phyloP scores from a whole-genome alignment of 805 yeast genomes.

The Nakazawaea molendinolei region DNA sequence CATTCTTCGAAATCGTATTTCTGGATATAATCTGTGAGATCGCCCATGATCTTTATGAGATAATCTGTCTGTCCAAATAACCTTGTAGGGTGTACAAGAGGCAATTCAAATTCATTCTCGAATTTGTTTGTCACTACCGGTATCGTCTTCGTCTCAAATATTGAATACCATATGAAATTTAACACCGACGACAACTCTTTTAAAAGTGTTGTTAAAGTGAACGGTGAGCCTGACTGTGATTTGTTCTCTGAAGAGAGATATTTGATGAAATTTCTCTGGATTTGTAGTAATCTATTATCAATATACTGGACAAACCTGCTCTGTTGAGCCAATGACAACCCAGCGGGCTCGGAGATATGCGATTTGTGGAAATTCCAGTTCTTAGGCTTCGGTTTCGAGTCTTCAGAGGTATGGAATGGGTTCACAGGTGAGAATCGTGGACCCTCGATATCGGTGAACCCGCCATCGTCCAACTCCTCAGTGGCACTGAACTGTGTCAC shows the following conservation, averaged over 20 bases:
- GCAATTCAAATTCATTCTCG: neutral
- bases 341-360: slow-evolving; percentile 3
- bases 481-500: slow-evolving; percentile 5
- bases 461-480: slow-evolving; percentile 9
- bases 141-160: slow-evolving; percentile 26
- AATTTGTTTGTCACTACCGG: slow-evolving; percentile 18
- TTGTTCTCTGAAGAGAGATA: slow-evolving; percentile 22
- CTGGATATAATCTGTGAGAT: slow-evolving; percentile 52
- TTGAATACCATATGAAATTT: slow-evolving; percentile 58
- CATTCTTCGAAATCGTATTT: slow-evolving; percentile 25
- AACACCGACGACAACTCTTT: slow-evolving; percentile 41
- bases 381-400: slow-evolving; percentile 18
- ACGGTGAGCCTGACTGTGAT: slow-evolving; percentile 15
- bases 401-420: slow-evolving; percentile 20
- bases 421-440: slow-evolving; percentile 9
- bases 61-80: slow-evolving; percentile 60
- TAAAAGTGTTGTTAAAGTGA: slow-evolving; percentile 27
- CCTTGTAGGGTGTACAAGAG: slow-evolving; percentile 14
- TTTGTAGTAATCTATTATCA: slow-evolving; percentile 44
- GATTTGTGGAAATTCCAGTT: neutral
- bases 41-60: slow-evolving; percentile 58
- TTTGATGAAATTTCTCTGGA: slow-evolving; percentile 48
- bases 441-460: slow-evolving; percentile 9
- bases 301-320: slow-evolving; percentile 47
- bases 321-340: slow-evolving; percentile 44